These are phyloP conservation scores for Chaetothyriales sp. DNA, from an alignment of 2,329 filamentous ascomycete species.

Conservation along the genomic window DNA sequence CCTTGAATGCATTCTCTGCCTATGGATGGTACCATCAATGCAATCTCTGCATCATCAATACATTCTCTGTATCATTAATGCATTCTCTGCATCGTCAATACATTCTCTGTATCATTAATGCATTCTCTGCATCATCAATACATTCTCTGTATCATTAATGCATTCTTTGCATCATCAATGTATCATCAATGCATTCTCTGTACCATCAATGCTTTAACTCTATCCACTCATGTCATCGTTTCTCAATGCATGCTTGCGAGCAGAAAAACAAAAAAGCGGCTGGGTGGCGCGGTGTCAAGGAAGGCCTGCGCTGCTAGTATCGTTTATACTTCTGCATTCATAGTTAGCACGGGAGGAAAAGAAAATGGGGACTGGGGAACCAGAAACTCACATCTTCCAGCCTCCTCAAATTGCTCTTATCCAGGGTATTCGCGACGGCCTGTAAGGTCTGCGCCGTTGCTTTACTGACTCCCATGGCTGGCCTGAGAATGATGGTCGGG, in stretches of 20 bases:
- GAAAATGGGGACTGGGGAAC: background rate
- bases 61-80: too few relatives aligned
- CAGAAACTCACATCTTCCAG: constrained; percentile 68
- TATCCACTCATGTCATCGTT: background rate
- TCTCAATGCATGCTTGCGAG: background rate
- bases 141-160: too few relatives aligned
- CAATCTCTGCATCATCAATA: too few relatives aligned
- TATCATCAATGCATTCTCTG: background rate
- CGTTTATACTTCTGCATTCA: background rate
- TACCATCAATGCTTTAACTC: background rate
- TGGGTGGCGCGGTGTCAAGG: background rate
- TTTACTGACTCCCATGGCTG: constrained; percentile 79
- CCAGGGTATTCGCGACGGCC: constrained; percentile 82
- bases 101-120: too few relatives aligned
- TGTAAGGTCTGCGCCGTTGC: constrained; percentile 78
- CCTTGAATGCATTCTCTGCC: too few relatives aligned
- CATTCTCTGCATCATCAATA: too few relatives aligned
- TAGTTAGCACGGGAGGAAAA: background rate
- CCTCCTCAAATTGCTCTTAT: constrained; percentile 65
- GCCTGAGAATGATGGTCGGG: constrained; percentile 84
- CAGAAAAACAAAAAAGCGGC: background rate
- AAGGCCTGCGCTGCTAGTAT: background rate
- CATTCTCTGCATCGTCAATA: too few relatives aligned
- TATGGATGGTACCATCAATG: too few relatives aligned
- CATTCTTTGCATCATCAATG: too few relatives aligned